Percentiles rank a stretch among this genome's conserved stretches.
phyloP scores from a whole-genome alignment of 345 rosid species.

The Kandelia obovata region DNA sequence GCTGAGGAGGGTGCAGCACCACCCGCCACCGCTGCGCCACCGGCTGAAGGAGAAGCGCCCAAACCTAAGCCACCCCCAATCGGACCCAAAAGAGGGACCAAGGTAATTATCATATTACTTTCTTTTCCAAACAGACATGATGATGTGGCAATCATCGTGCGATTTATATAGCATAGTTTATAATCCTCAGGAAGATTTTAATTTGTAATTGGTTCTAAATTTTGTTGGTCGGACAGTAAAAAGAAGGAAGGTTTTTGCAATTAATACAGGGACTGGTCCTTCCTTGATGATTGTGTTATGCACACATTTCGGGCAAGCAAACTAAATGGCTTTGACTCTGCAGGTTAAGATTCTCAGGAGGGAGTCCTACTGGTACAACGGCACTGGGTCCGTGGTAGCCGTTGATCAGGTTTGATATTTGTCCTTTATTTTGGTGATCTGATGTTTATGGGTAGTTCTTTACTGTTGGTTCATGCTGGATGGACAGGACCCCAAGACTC shows the following conservation, averaged over 20 bases:
- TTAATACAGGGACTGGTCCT: too few relatives aligned
- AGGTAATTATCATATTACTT: constrained; percentile 35
- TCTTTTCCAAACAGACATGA: neutral
- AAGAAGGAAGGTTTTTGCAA: too few relatives aligned
- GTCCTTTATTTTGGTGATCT: neutral
- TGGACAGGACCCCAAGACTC: constrained; percentile 68
- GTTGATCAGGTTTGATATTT: constrained; percentile 63
- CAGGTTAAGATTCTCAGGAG: constrained; percentile 86
- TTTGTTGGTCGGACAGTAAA: too few relatives aligned
- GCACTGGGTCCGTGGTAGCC: constrained; percentile 74
- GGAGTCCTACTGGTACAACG: constrained; percentile 93
- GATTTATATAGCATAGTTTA: too few relatives aligned
- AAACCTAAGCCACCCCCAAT: constrained; percentile 73
- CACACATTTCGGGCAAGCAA: neutral
- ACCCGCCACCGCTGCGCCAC: constrained; percentile 35
- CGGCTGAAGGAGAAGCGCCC: constrained; percentile 37
- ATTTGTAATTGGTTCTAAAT: too few relatives aligned
- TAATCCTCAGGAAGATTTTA: too few relatives aligned
- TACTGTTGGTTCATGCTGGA: neutral
- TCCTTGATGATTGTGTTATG: neutral
- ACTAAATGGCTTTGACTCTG: neutral
- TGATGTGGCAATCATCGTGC: too few relatives aligned
- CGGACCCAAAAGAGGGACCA: constrained; percentile 91
- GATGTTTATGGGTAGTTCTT: neutral
- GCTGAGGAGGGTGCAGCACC: constrained; percentile 53